A percentile compares a stretch with the other conserved stretches of the same genome.
Conservation (phyloP, 2,329 filamentous ascomycete genomes). For the Fonsecaea erecta region DNA sequence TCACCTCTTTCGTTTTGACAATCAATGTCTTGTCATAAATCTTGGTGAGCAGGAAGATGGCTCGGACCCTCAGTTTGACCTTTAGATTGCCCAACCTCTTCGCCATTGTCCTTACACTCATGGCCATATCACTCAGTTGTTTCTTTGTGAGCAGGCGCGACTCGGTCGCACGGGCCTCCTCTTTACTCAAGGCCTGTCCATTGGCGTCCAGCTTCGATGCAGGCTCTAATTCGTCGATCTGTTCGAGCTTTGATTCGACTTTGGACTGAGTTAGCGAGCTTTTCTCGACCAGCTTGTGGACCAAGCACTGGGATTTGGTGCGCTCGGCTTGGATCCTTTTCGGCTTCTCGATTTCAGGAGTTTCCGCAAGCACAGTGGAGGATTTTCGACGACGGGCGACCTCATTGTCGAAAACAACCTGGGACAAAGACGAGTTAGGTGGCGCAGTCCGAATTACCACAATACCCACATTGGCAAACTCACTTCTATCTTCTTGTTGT, state of each 20-base stretch:
- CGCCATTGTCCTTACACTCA: constrained; percentile 88
- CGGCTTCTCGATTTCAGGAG: constrained; percentile 37
- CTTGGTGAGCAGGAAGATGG: constrained; percentile 88
- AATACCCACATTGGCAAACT: neutral
- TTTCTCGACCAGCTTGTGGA: constrained; percentile 62
- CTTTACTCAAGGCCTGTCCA: constrained; percentile 31
- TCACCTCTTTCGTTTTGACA: constrained; percentile 73
- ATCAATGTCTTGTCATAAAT: constrained; percentile 84
- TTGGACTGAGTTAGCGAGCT: constrained; percentile 35
- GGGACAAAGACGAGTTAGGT: constrained; percentile 5
- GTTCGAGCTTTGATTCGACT: constrained; percentile 33
- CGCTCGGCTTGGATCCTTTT: constrained; percentile 45
- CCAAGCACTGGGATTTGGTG: constrained; percentile 62
- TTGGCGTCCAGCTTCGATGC: constrained; percentile 36
- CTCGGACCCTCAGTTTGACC: constrained; percentile 78
- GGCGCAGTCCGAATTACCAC: neutral
- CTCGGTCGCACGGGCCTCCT: constrained; percentile 53
- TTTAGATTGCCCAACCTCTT: constrained; percentile 82
- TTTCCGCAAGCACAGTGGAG: constrained; percentile 54
- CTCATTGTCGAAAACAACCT: constrained; percentile 63
- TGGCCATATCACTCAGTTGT: constrained; percentile 94
- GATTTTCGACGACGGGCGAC: constrained; percentile 62
- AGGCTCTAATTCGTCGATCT: constrained; percentile 33
- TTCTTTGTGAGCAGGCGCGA: constrained; percentile 89
- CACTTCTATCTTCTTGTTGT: constrained; percentile 42